Conservation (phyloP, 352 stramenopile genomes). For the Globisporangium nunn region DNA sequence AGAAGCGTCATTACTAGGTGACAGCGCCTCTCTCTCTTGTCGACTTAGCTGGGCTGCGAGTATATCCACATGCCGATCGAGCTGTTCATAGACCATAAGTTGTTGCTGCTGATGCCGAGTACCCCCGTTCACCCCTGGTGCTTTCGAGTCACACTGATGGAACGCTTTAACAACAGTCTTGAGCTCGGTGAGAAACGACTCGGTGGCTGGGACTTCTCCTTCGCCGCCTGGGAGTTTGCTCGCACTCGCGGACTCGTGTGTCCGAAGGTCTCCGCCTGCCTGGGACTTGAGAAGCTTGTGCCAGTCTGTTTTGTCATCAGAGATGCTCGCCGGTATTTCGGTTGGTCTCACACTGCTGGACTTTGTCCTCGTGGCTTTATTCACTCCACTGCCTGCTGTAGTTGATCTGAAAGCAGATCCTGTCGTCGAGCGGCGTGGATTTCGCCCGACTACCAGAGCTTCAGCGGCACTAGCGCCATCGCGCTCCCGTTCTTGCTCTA, state of each 20-base stretch:
- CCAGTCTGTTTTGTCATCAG: conserved; percentile 61
- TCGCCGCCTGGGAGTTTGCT: conserved; percentile 1
- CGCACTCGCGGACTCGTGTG: neutral
- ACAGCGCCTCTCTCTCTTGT: conserved; percentile 17
- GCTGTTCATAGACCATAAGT: conserved; percentile 31
- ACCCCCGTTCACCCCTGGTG: neutral
- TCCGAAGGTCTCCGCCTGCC: conserved; percentile 1
- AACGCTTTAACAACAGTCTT: conserved; percentile 46
- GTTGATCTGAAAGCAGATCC: no score
- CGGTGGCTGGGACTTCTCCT: conserved; percentile 14
- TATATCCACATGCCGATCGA: conserved; percentile 49
- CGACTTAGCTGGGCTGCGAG: conserved; percentile 35
- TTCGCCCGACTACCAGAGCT: neutral
- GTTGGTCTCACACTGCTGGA: conserved; percentile 41
- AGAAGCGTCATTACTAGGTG: neutral
- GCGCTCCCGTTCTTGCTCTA: conserved; percentile 2
- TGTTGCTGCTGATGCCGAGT: conserved; percentile 10
- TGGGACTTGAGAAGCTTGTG: conserved; percentile 47
- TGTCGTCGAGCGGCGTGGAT: neutral
- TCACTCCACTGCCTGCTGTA: no score
- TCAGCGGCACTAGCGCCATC: neutral
- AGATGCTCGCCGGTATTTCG: conserved; percentile 39
- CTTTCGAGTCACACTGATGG: conserved; percentile 8
- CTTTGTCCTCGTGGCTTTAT: neutral
- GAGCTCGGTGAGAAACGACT: conserved; percentile 42